Percentiles rank a stretch among this genome's conserved stretches.
These are phyloP conservation scores for Pichia heedii DNA, from an alignment of 805 yeast genomes.

Conservation along the genomic window DNA sequence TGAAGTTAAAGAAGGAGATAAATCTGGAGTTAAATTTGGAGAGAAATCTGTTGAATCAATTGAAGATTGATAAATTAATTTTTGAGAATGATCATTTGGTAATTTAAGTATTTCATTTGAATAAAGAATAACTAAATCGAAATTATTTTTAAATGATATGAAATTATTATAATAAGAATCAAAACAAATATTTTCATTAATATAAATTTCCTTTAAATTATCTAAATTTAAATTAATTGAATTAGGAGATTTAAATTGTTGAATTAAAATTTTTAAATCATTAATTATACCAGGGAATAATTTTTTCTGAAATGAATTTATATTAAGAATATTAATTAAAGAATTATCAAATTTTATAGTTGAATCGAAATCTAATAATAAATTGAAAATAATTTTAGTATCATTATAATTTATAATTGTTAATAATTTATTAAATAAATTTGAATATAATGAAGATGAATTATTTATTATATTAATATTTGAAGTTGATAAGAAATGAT, in stretches of 20 bases:
- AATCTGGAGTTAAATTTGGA: background rate
- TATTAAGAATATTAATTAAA: conserved; percentile 2
- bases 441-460: background rate
- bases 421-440: conserved; percentile 9
- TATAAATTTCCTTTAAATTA: background rate
- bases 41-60: too few species aligned
- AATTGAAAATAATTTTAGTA: conserved; percentile 10
- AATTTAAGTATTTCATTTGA: conserved; percentile 4
- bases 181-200: background rate
- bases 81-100: too few species aligned
- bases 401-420: conserved; percentile 10
- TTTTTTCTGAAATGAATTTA: conserved; percentile 2
- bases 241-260: conserved; percentile 1
- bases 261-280: conserved; percentile 7
- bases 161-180: background rate
- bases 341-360: conserved; percentile 2
- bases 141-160: background rate
- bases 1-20: background rate
- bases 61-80: too few species aligned
- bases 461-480: background rate
- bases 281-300: conserved; percentile 9
- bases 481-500: conserved; percentile 2
- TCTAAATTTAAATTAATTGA: background rate
- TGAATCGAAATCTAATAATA: conserved; percentile 7
- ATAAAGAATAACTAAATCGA: conserved; percentile 7